Evolutionary conservation across 2,329 filamentous ascomycete species (phyloP), one percentile per base, ranked within the genome.

Genomic region (Colletotrichum trifolii): DNA sequence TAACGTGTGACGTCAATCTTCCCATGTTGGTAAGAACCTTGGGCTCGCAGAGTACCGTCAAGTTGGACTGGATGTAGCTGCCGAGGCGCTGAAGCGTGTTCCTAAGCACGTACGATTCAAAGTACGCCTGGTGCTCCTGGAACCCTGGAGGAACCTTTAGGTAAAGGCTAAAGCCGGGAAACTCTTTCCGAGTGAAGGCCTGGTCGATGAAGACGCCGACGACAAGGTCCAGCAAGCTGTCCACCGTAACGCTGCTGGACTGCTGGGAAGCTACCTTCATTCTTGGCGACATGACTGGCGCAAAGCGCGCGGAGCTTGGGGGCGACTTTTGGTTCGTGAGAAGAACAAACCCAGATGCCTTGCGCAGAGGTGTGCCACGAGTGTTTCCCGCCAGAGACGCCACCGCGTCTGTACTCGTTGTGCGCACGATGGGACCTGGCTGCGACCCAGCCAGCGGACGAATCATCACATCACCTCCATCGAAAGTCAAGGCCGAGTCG

Each of bases 101-200:
- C 35, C 89, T 87, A 17, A 98, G 81, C 3, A 98, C 81, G 73
- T 94, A 97, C 0, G 96, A 97, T 73, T 97, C 93, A 69, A 99
- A 97, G 74, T 94, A 97, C 0, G 94, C 93, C 72, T 97, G 94
- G 70, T 98, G 94, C 74, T 98, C 96, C 70, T 95, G 88, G 72
- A 97, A 97, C 0, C 95, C 94, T 1, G 96, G 93, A 2, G 96
- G 96, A 0, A 95, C 91, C 74, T 96, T 97, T 57, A 92, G 81
- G 72, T 93, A 97, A 9, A 99, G 80, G 0, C 91, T 89, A 57
- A 99, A 91, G 0, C 96, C 95, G 3, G 90, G 84, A 73, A 98
- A 99, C 57, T 99, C 96, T 74, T 97, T 97, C 34, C 93, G 89
- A 36, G 85, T 86, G 46, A 97, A 87, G 0, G 98, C 81, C 71